Percentiles rank a stretch among this genome's conserved stretches.
These are phyloP conservation scores for Batkoa obscura DNA, from an alignment of 371 early-diverging fungal species.

Conservation along the genomic window DNA sequence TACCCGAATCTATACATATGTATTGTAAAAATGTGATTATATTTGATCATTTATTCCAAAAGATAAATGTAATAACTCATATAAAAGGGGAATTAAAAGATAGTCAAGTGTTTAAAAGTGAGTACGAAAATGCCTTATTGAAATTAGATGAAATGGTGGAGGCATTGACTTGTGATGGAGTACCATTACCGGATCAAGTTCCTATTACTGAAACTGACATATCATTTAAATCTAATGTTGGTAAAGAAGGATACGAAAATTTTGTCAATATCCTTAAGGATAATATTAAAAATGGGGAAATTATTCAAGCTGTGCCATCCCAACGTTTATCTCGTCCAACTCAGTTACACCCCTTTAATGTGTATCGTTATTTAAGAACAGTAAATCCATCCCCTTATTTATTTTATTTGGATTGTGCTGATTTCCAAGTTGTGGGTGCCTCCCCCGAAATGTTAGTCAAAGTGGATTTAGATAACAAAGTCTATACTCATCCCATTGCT, in stretches of 20 bases:
- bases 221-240: constrained; percentile 61
- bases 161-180: constrained; percentile 20
- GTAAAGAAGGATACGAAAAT: constrained; percentile 67
- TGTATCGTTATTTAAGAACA: constrained; percentile 83
- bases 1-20: constrained; percentile 85
- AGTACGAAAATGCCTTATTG: constrained; percentile 39
- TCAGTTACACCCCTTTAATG: constrained; percentile 85
- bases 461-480: constrained; percentile 54
- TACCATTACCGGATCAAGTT: constrained; percentile 32
- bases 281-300: constrained; percentile 85
- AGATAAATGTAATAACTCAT: constrained; percentile 78
- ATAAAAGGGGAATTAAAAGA: constrained; percentile 43
- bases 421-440: constrained; percentile 86
- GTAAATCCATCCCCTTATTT: constrained; percentile 97
- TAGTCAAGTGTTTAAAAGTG: constrained; percentile 25
- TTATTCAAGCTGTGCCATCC: constrained; percentile 92
- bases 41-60: constrained; percentile 83
- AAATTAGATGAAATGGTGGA: constrained; percentile 40
- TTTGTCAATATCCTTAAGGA: constrained; percentile 76
- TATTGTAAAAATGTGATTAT: constrained; percentile 83
- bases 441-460: constrained; percentile 94
- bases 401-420: constrained; percentile 85
- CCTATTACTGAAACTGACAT: constrained; percentile 18
- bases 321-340: constrained; percentile 77
- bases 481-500: constrained; percentile 89